phyloP scores from a whole-genome alignment of 2,329 filamentous ascomycete genomes.

The Dactylella cylindrospora region DNA sequence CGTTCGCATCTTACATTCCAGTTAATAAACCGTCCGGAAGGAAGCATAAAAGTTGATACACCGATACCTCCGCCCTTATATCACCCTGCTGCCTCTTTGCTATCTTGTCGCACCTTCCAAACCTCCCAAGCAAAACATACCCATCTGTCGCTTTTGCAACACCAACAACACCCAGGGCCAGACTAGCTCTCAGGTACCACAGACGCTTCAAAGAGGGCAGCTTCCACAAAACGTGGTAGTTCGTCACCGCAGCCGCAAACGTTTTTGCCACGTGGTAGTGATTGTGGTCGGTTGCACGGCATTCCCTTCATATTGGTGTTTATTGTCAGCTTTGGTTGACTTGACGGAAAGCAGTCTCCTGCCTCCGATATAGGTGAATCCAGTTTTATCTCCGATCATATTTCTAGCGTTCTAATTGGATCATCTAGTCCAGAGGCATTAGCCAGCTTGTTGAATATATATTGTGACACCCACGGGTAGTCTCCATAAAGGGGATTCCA shows the following conservation, averaged over 20 bases:
- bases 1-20: no score
- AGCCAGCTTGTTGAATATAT: no score
- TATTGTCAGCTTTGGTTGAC: background rate
- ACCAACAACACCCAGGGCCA: constrained; percentile 41
- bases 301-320: constrained; percentile 3
- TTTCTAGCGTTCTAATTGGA: constrained; percentile 6
- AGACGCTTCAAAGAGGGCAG: constrained; percentile 1
- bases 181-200: constrained; percentile 15
- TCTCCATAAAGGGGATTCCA: constrained; percentile 12
- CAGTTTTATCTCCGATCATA: no score
- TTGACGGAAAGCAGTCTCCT: no score
- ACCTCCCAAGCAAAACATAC: constrained; percentile 10
- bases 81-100: no score
- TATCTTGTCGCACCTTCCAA: constrained; percentile 38
- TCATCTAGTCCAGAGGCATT: no score
- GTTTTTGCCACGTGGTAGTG: constrained; percentile 41
- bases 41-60: no score
- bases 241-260: constrained; percentile 34
- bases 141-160: constrained; percentile 31
- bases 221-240: background rate
- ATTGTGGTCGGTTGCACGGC: background rate
- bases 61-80: no score
- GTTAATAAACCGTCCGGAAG: no score
- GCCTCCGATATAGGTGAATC: constrained; percentile 29
- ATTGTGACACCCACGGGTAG: constrained; percentile 9